phyloP scores from a whole-genome alignment of 2,329 filamentous ascomycete genomes.

The Taxawa tesnikishii region DNA sequence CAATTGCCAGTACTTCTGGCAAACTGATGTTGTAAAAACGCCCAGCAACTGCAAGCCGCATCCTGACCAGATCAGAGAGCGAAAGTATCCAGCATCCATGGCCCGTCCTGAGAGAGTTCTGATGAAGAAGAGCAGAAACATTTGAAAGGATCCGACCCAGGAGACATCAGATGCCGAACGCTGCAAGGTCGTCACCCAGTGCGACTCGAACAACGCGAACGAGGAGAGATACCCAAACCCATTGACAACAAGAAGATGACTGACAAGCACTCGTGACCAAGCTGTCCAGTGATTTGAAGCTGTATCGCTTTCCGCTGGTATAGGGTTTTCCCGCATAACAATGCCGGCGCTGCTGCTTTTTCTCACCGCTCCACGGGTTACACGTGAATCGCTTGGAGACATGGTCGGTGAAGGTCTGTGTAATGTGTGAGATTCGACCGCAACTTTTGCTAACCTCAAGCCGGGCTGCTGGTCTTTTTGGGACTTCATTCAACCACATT shows the following conservation, averaged over 20 bases:
- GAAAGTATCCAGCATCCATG: slow-evolving; percentile 30
- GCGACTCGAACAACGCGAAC: slow-evolving; percentile 35
- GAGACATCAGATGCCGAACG: slow-evolving; percentile 31
- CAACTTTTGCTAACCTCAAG: too few relatives aligned
- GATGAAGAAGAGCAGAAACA: slow-evolving; percentile 32
- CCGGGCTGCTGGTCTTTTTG: too few relatives aligned
- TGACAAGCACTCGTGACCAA: too few relatives aligned
- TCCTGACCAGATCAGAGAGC: slow-evolving; percentile 23
- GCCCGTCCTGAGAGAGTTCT: slow-evolving; percentile 30
- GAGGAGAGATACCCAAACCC: slow-evolving; percentile 28
- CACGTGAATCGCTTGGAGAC: too few relatives aligned
- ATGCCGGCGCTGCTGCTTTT: too few relatives aligned
- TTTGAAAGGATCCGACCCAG: slow-evolving; percentile 40
- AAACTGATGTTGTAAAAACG: slow-evolving; percentile 31
- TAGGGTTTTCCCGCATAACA: too few relatives aligned
- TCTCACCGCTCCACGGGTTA: too few relatives aligned
- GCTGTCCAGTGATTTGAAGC: too few relatives aligned
- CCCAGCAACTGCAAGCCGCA: slow-evolving; percentile 24
- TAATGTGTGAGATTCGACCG: too few relatives aligned
- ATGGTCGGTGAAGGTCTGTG: too few relatives aligned
- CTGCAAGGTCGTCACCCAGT: slow-evolving; percentile 27
- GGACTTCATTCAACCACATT: too few relatives aligned
- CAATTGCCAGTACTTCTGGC: slow-evolving; percentile 31
- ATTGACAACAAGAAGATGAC: slow-evolving; percentile 20
- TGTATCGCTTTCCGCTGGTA: too few relatives aligned